Evolutionary conservation across 169 alveolate species (phyloP).

Genomic region (Plasmodium knowlesi): DNA sequence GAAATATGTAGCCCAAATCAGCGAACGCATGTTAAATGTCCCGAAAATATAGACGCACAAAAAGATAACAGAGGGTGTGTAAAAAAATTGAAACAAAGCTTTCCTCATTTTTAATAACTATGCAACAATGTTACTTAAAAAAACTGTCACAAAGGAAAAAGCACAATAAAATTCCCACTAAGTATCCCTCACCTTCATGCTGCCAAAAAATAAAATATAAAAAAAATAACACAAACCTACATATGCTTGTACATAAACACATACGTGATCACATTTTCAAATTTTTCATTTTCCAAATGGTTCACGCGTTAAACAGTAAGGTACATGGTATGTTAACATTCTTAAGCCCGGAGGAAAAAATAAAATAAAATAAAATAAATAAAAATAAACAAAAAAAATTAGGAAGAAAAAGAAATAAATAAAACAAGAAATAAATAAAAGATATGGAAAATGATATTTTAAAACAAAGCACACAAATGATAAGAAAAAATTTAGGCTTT

Average conservation of each 20-base stretch:
- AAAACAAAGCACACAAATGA: background rate
- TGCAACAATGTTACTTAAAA: background rate
- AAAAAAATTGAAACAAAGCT: background rate
- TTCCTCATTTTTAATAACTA: background rate
- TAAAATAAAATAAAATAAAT: background rate
- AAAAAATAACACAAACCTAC: background rate
- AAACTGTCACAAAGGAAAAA: background rate
- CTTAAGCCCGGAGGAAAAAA: background rate
- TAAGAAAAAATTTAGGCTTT: conserved; percentile 1
- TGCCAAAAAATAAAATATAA: background rate
- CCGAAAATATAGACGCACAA: background rate
- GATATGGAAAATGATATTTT: background rate
- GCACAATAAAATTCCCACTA: background rate
- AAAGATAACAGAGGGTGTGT: background rate
- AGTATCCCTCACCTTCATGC: background rate
- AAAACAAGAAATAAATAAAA: background rate
- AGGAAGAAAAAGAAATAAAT: background rate
- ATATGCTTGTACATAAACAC: background rate
- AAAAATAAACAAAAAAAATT: background rate
- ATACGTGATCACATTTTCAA: background rate
- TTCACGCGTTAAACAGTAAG: background rate
- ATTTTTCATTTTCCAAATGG: background rate
- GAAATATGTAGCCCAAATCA: background rate
- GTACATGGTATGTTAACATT: background rate
- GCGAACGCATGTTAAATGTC: background rate